Conservation (phyloP, 345 rosid genomes). For the Ceriops zippeliana region DNA sequence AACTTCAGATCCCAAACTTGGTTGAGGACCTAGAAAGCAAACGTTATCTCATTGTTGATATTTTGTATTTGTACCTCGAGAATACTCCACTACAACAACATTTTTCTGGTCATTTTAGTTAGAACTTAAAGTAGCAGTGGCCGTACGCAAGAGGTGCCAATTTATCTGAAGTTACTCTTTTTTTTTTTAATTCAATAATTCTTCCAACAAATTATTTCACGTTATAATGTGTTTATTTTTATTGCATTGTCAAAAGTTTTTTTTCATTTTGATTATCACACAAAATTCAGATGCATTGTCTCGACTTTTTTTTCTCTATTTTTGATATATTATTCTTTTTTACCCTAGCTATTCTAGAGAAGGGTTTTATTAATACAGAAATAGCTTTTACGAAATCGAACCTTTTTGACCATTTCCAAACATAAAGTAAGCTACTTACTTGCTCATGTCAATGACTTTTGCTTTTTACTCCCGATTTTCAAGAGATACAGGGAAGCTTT, state of each 20-base stretch:
- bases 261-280: no score
- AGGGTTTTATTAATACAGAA: slow-evolving; percentile 30
- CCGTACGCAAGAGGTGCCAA: no score
- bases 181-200: no score
- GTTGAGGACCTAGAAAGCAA: slow-evolving; percentile 36
- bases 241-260: no score
- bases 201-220: no score
- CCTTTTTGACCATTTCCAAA: slow-evolving; percentile 49
- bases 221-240: no score
- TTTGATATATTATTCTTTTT: neutral
- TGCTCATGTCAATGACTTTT: slow-evolving; percentile 28
- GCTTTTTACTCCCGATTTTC: slow-evolving; percentile 6
- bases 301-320: neutral
- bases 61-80: slow-evolving; percentile 5
- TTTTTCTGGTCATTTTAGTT: no score
- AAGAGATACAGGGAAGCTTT: neutral
- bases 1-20: neutral
- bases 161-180: no score
- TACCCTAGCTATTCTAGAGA: slow-evolving; percentile 17
- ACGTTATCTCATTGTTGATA: slow-evolving; percentile 3
- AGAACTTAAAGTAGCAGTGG: no score
- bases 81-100: neutral
- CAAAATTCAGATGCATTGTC: neutral
- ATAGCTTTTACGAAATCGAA: slow-evolving; percentile 42
- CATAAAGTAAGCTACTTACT: slow-evolving; percentile 31